These are phyloP conservation scores for Hericium rajendrae DNA, from an alignment of 768 basidiomycete species.

Conservation along the genomic window DNA sequence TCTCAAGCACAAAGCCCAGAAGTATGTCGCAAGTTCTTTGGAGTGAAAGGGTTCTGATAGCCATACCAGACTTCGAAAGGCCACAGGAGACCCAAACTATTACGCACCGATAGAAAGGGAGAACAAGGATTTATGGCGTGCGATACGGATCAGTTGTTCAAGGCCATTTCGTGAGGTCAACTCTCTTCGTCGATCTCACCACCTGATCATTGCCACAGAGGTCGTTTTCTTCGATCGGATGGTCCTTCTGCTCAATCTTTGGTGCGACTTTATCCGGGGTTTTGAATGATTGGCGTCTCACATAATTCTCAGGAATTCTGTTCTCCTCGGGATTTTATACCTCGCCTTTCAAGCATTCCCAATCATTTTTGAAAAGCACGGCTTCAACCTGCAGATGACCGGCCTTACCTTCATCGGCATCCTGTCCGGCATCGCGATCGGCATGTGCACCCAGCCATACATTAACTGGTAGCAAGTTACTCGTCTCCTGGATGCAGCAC, in stretches of 20 bases:
- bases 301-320: conserved; percentile 23
- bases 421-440: conserved; percentile 35
- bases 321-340: conserved; percentile 36
- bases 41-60: not conserved
- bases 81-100: conserved; percentile 42
- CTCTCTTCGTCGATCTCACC: not conserved
- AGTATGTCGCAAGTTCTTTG: conserved; percentile 23
- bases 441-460: conserved; percentile 30
- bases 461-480: conserved; percentile 28
- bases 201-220: conserved; percentile 28
- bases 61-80: conserved; percentile 37
- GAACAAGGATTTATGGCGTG: conserved; percentile 32
- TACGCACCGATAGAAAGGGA: conserved; percentile 51
- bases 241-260: conserved; percentile 61
- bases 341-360: conserved; percentile 51
- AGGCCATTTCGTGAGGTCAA: conserved; percentile 58
- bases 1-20: conserved; percentile 46
- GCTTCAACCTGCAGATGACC: conserved; percentile 42
- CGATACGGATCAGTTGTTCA: conserved; percentile 51
- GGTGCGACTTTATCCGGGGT: conserved; percentile 30
- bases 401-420: conserved; percentile 44
- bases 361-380: conserved; percentile 40
- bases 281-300: conserved; percentile 2
- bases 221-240: conserved; percentile 61
- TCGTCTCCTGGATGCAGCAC: not conserved